These are phyloP conservation scores for Xylariomycetidae sp. DNA, from an alignment of 2,329 filamentous ascomycete genomes.

Conservation along the genomic window DNA sequence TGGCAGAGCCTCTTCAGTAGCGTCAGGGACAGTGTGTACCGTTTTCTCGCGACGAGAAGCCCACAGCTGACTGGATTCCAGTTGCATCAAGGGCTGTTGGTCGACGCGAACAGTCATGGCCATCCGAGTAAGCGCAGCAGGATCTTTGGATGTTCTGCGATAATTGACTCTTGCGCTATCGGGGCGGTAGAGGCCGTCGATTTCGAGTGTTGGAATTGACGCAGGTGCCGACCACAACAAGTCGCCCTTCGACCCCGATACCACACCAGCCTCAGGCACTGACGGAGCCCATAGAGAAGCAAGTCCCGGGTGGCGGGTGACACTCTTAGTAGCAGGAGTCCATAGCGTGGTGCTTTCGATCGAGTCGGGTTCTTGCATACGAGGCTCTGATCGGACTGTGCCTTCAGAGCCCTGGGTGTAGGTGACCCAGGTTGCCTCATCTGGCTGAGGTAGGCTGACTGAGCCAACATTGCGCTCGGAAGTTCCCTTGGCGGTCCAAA, in stretches of 20 bases:
- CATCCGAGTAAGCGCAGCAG: conserved; percentile 14
- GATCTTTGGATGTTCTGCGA: conserved; percentile 12
- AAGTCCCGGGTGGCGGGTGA: no score
- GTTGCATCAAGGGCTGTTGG: no score
- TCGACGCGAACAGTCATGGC: no score
- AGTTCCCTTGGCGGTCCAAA: conserved; percentile 14
- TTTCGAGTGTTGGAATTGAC: conserved; percentile 1
- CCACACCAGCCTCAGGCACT: no score
- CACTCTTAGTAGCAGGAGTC: no score
- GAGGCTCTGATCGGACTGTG: conserved; percentile 1
- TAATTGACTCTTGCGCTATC: conserved; percentile 13
- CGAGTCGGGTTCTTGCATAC: conserved; percentile 3
- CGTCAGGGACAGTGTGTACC: no score
- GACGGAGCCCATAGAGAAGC: no score
- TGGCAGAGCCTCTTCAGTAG: no score
- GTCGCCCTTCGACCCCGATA: no score
- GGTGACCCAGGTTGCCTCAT: conserved; percentile 3
- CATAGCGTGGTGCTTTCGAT: no score
- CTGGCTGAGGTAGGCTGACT: conserved; percentile 1
- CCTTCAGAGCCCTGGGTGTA: conserved; percentile 1
- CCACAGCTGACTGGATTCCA: no score
- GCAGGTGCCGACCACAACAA: conserved; percentile 13
- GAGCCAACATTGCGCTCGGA: not conserved
- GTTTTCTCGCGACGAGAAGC: no score
- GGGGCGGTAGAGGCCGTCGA: conserved; percentile 15